Evolutionary conservation across 805 yeast genomes (phyloP).

Genomic region (Cyberlindnera samutprakarnensis): DNA sequence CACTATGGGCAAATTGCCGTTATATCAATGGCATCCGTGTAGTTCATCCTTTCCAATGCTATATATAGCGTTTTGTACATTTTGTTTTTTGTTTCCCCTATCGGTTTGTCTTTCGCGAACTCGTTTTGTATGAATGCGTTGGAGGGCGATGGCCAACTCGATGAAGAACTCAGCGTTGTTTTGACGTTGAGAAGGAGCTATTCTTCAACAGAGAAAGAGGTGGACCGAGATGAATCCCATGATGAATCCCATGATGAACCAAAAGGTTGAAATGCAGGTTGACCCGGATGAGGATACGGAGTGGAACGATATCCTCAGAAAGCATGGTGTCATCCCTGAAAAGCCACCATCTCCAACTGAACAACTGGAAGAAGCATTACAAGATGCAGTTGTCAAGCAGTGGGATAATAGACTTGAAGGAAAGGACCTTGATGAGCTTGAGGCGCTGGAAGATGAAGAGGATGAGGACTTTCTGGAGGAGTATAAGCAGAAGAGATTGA

Average conservation of each 20-base stretch:
- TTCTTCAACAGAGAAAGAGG: no score
- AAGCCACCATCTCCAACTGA: slow-evolving; percentile 84
- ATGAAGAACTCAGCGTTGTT: no score
- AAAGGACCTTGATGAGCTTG: slow-evolving; percentile 73
- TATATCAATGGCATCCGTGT: no score
- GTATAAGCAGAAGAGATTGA: slow-evolving; percentile 71
- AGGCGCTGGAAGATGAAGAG: slow-evolving; percentile 85
- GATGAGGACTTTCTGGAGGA: slow-evolving; percentile 81
- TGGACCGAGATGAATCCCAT: no score
- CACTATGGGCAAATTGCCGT: no score
- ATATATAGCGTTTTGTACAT: no score
- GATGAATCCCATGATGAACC: slow-evolving; percentile 32
- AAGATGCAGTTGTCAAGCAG: slow-evolving; percentile 71
- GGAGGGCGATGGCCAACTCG: no score
- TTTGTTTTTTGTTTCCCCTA: no score
- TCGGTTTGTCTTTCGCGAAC: no score
- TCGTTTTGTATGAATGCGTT: background rate
- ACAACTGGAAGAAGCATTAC: slow-evolving; percentile 80
- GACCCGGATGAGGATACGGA: slow-evolving; percentile 97
- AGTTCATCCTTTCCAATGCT: no score
- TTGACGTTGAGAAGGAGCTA: no score
- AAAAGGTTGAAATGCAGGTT: slow-evolving; percentile 74
- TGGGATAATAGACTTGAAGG: slow-evolving; percentile 78
- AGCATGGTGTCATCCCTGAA: slow-evolving; percentile 88
- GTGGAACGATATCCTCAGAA: slow-evolving; percentile 93